Conservation (phyloP, 2,329 filamentous ascomycete genomes). For the Paecilomyces variotii region DNA sequence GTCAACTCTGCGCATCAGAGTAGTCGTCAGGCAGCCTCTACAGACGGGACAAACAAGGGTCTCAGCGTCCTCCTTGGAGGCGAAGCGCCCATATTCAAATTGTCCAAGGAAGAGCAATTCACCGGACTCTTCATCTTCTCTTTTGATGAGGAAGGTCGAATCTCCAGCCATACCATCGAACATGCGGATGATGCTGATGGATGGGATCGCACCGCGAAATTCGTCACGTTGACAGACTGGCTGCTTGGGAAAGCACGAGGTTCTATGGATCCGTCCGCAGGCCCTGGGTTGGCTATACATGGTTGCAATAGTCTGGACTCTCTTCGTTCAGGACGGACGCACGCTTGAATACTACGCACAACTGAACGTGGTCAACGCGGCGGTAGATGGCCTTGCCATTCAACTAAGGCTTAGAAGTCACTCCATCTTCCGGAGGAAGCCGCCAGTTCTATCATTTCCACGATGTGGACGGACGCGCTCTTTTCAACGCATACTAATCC, state of each 20-base stretch:
- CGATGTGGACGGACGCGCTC: neutral
- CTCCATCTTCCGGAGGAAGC: neutral
- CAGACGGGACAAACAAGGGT: constrained; percentile 29
- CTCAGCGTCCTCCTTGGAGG: constrained; percentile 44
- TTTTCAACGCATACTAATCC: neutral
- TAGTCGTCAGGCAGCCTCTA: constrained; percentile 12
- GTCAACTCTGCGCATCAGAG: constrained; percentile 7
- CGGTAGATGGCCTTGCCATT: too few relatives aligned
- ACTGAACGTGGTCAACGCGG: neutral
- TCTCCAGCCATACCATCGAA: constrained; percentile 87
- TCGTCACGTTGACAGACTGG: constrained; percentile 93
- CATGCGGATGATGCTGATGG: constrained; percentile 76
- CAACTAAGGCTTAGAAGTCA: neutral
- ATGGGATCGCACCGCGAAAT: constrained; percentile 75
- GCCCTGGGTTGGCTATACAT: constrained; percentile 21
- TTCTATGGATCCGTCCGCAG: constrained; percentile 20
- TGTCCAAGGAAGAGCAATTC: constrained; percentile 65
- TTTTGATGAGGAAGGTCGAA: constrained; percentile 78
- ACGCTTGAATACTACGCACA: neutral
- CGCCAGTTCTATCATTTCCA: too few relatives aligned
- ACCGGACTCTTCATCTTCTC: constrained; percentile 91
- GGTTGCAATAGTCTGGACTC: constrained; percentile 11
- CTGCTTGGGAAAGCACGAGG: constrained; percentile 69
- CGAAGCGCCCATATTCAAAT: constrained; percentile 40
- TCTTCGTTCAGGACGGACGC: neutral